Base-by-base conservation (phyloP, 2,329 filamentous ascomycete genomes). In the Alternaria alternata region DNA sequence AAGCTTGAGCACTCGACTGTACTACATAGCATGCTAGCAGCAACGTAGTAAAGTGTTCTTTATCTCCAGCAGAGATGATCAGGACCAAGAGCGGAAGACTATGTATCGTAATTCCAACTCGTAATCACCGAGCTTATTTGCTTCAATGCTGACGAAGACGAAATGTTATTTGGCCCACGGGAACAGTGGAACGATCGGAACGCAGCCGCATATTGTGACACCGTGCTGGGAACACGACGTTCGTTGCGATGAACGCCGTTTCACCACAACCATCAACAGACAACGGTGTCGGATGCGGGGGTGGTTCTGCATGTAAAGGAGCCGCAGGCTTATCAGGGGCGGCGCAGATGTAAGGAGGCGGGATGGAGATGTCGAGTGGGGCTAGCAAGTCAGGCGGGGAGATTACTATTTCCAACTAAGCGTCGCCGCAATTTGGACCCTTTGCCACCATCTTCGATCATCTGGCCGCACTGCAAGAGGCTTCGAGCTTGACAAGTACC, bases 341-440 rank as follows among this genome's bases (percentile, higher is more conserved):
- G 7, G 30, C 24, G 47, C 22, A 22, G 30, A 49, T 30, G 49
- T n/a, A 38, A 41, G 36, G 49, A 51, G 49, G 36, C 24, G 36
- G 32, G 46, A 49, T 26, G 32, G 46, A 38, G 20, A 7, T 36
- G 46, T 49, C 12, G 49, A 30, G 49, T 39, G 55, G 49, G 18
- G 5, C 38, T 36, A n/a, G 39, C 5, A 22, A 32, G 18, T 18
- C 36, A 14, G 51, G 52, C 46, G 47, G 57, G 46, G 53, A 56
- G 57, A 60, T 56, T 56, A 26, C 57, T 28, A 22, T 12, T 34
- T 38, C 16, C 26, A 42, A 22, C 30, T 18, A 51, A 41, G 52
- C 38, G 46, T 47, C 24, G 46, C 57, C 39, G 39, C 46, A 56
- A 51, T 41, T 46, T 60, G 53, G 54, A 42, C 36, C 57, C 47